Base-by-base conservation (phyloP, 2,329 filamentous ascomycete species). In the Niveomyces coronatus region DNA sequence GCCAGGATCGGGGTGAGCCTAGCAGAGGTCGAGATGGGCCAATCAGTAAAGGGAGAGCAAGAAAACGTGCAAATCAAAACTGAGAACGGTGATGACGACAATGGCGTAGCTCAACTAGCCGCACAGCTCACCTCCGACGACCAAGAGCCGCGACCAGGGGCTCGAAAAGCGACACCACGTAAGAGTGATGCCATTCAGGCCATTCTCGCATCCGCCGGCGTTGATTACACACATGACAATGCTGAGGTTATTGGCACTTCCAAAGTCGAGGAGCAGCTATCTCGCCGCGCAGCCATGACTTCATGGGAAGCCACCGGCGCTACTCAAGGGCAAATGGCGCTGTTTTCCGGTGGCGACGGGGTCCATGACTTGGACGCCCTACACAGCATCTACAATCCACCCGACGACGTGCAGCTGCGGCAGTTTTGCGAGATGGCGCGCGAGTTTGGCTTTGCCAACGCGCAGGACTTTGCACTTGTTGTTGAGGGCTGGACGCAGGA, bases 201-300 rank as follows among this genome's bases (percentile, higher is more conserved):
- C 3, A 96, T 98, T 44, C 74, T 98, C 1, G 78, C 85, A 3
- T 77, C 80, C 7, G 87, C 85, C 0, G 91, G 91, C 2, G 88
- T 98, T 1, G 80, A 91, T 52, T 98, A 98, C 56, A 94, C 87
- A 0, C 91, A 98, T 53, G 84, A 96, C 49, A 98, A 98, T 55
- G 86, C 85, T 2, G 88, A 98, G 59, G 88, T 98, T 11, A 76
- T 98, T 40, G 91, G 91, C 9, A 82, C 85, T 1, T 91, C 83
- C n/a, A 85, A 82, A 48, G 74, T 95, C n/a, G 91, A 98, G 61
- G 82, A 84, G 45, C 76, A 81, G 41, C 73, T 98, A 5, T 88
- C 83, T 31, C 79, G 79, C 15, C 77, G 76, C 29, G 91, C 89
- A 4, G 77, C 82, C 52, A 68, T 80, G 51, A 65, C 66, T 0